phyloP scores from a whole-genome alignment of 495 filamentous ascomycete genomes.

The Penicillium chermesinum region DNA sequence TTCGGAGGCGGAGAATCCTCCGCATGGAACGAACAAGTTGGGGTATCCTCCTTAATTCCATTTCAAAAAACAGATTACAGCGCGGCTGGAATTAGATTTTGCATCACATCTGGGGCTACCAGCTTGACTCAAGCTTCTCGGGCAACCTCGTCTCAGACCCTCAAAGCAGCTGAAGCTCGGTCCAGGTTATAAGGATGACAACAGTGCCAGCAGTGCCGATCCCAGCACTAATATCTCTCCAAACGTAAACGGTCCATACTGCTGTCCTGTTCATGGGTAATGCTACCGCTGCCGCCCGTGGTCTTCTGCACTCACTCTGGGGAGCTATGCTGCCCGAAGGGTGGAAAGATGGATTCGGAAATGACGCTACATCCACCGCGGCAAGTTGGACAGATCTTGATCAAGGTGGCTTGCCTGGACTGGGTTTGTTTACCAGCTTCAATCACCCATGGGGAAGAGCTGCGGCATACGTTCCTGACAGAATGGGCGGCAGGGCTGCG shows the following conservation, averaged over 20 bases:
- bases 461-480: slow-evolving; percentile 29
- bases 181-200: slow-evolving; percentile 3
- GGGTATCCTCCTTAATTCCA: neutral
- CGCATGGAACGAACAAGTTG: slow-evolving; percentile 5
- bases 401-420: slow-evolving; percentile 24
- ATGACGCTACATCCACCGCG: slow-evolving; percentile 23
- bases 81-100: neutral
- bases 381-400: slow-evolving; percentile 34
- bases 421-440: slow-evolving; percentile 29
- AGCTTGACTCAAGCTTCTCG: neutral
- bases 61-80: neutral
- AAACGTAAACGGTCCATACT: slow-evolving; percentile 7
- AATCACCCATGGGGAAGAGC: slow-evolving; percentile 36
- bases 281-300: neutral
- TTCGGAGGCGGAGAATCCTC: no score
- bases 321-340: slow-evolving; percentile 15
- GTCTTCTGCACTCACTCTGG: slow-evolving; percentile 10
- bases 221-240: slow-evolving; percentile 1
- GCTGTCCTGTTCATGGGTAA: slow-evolving; percentile 4
- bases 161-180: neutral
- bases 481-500: slow-evolving; percentile 6
- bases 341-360: slow-evolving; percentile 1
- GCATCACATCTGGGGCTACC: slow-evolving; percentile 1
- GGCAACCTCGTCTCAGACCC: neutral
- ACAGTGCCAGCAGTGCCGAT: neutral